Conservation (phyloP, 1,139 yeast species). For the Blastobotrys proliferans region DNA sequence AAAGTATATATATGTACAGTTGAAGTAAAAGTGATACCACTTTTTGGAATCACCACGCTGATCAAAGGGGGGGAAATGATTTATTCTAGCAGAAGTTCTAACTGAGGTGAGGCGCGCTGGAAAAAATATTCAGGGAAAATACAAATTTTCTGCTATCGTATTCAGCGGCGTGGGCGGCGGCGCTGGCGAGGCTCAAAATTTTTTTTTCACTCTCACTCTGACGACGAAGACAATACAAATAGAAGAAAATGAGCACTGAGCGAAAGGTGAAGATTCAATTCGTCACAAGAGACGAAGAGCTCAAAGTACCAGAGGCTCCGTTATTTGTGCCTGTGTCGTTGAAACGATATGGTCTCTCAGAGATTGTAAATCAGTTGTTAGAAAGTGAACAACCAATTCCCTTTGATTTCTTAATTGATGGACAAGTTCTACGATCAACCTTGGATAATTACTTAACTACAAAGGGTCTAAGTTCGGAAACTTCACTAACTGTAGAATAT, state of each 20-base stretch:
- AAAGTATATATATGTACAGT: too few relatives aligned
- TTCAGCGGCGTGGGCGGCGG: too few relatives aligned
- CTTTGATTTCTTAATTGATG: slow-evolving; percentile 88
- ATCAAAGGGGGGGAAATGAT: too few relatives aligned
- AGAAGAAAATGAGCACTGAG: slow-evolving; percentile 9
- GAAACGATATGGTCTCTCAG: slow-evolving; percentile 89
- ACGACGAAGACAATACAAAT: not conserved
- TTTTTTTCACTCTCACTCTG: slow-evolving; percentile 2
- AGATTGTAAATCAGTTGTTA: slow-evolving; percentile 86
- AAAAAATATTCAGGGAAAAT: too few relatives aligned
- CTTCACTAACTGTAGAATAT: slow-evolving; percentile 76
- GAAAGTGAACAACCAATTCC: slow-evolving; percentile 60
- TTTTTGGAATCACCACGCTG: too few relatives aligned
- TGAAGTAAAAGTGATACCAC: too few relatives aligned
- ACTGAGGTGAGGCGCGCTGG: too few relatives aligned
- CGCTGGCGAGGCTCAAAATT: too few relatives aligned
- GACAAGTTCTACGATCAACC: slow-evolving; percentile 52
- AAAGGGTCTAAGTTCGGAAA: slow-evolving; percentile 80
- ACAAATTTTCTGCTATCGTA: too few relatives aligned
- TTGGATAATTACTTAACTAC: slow-evolving; percentile 71
- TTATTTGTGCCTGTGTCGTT: slow-evolving; percentile 75
- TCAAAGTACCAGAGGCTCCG: slow-evolving; percentile 75
- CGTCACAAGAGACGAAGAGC: slow-evolving; percentile 82
- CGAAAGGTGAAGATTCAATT: slow-evolving; percentile 69
- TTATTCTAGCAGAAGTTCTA: too few relatives aligned